Percentiles rank a stretch among this genome's conserved stretches.
phyloP scores from a whole-genome alignment of 2,329 filamentous ascomycete genomes.

The Pseudogymnoascus sp. region DNA sequence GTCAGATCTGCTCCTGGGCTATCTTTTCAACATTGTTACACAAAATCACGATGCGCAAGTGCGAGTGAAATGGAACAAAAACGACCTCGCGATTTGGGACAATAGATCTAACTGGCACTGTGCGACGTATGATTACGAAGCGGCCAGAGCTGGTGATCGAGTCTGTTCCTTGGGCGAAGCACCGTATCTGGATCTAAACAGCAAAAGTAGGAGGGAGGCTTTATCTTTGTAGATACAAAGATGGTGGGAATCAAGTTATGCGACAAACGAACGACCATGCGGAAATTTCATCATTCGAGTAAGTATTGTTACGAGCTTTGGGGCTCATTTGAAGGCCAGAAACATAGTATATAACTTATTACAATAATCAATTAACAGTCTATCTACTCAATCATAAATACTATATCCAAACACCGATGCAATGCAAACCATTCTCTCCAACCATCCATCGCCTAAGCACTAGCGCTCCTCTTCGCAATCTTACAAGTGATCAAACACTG shows the following conservation, averaged over 20 bases:
- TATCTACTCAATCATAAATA: background rate
- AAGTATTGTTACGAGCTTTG: background rate
- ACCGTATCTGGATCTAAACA: background rate
- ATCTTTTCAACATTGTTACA: slow-evolving; percentile 38
- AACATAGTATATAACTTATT: background rate
- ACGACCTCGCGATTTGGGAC: slow-evolving; percentile 60
- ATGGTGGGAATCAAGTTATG: background rate
- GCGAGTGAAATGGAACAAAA: slow-evolving; percentile 46
- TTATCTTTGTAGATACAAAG: background rate
- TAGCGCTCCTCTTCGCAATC: slow-evolving; percentile 28
- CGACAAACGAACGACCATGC: background rate
- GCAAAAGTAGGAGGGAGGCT: background rate
- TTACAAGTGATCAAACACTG: slow-evolving; percentile 46
- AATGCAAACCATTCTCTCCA: background rate
- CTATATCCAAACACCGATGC: background rate
- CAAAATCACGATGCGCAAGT: slow-evolving; percentile 54
- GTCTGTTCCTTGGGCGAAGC: slow-evolving; percentile 43
- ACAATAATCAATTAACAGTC: background rate
- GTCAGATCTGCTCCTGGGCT: slow-evolving; percentile 36
- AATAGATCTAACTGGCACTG: slow-evolving; percentile 48
- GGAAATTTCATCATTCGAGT: background rate
- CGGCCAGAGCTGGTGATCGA: slow-evolving; percentile 39
- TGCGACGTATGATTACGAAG: slow-evolving; percentile 57
- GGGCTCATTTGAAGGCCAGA: background rate
- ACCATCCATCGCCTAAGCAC: background rate